Base-by-base conservation (phyloP, 768 basidiomycete species). In the Pleurotus citrinopileatus region DNA sequence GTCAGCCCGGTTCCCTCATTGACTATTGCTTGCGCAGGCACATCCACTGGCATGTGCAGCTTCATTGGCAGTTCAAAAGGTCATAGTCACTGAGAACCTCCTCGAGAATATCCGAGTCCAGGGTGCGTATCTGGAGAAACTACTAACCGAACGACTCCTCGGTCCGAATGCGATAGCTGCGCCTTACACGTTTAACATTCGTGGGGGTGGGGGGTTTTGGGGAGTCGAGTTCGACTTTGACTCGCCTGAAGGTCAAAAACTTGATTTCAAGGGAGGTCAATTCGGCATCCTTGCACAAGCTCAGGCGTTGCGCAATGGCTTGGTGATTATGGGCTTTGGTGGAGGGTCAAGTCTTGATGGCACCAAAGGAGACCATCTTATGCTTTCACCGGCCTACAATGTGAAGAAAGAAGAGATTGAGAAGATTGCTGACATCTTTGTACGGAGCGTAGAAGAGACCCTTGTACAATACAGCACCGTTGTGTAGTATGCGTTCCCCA, bases 121-220 rank as follows among this genome's bases (percentile, higher is more conserved):
- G 38, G 34, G 51, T 22, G 7, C 27, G 27, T 25, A 38, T 23
- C 12, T 57, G 78, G 79, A 67, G 48, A 63, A 73, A 40, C 76
- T 86, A 8, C 75, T 94, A 28, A 64, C 70, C 37, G 71, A 77
- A 56, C 76, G 81, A 23, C 71, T 94, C 28, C 70, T 72, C 50
- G 73, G 77, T 0, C 79, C 82, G 6, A 81, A 78, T 59, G 71
- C 81, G n/a, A 62, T 73, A 40, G 80, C 86, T 29, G 79, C 81
- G 23, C 86, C 85, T 0, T 87, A 79, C 64, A 78, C 81, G 3
- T 90, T 86, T 62, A 91, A 93, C 64, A 81, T 93, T 55, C 86
- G 94, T 25, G 93, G 94, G 8, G 82, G 83, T 17, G 94, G 93
- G 28, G 79, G 84, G 25, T 91, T 94, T 72, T 93, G 88, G 87